Evolutionary conservation across 495 filamentous ascomycete genomes (phyloP), one percentile per base, ranked within the genome.

Genomic region (Aspergillus kassunensis): DNA sequence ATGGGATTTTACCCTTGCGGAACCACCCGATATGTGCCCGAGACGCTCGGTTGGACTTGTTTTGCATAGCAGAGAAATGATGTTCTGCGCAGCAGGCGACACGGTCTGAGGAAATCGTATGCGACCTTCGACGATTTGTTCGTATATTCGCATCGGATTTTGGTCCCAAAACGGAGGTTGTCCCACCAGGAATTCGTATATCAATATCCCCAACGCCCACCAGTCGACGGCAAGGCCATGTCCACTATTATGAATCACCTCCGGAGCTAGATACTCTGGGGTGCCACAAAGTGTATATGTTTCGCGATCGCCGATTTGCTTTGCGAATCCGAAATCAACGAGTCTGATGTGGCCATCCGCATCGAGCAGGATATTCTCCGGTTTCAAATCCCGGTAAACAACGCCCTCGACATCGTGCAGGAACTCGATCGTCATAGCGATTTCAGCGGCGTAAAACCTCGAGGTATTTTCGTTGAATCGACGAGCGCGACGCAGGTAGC

Each of bases 291-390:
- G 80, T 6, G 93, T 98, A 65, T 97, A 97, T 4, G 92, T 98
- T 73, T 96, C 90, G 29, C 65, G 72, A 41, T 75, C 66, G 34
- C 61, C 66, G 6, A 74, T 65, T 59, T 74, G 67, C 74, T 97
- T 97, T 24, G 93, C 93, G 64, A 98, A 97, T 0, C 93, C 93
- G 70, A 98, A 98, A 68, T 98, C 93, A n/a, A 97, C 92, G 30
- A 97, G 77, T 68, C 93, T 96, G 63, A 98, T 82, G 68, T 98
- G 93, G 5, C 93, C 93, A 29, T 96, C 83, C 13, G 82, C 88
- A 67, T 97, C 93, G 19, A 97, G 76, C 18, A 97, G 76, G 40
- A 98, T 86, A 62, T 98, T 98, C 67, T 98, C 93, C 2, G 93
- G 93, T 68, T 98, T 97, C 60, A 98, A 69, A 61, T 98, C 93